Evolutionary conservation across 306 rosid genomes (phyloP), one percentile per base, ranked within the genome.

Genomic region (Macrotyloma uniflorum): DNA sequence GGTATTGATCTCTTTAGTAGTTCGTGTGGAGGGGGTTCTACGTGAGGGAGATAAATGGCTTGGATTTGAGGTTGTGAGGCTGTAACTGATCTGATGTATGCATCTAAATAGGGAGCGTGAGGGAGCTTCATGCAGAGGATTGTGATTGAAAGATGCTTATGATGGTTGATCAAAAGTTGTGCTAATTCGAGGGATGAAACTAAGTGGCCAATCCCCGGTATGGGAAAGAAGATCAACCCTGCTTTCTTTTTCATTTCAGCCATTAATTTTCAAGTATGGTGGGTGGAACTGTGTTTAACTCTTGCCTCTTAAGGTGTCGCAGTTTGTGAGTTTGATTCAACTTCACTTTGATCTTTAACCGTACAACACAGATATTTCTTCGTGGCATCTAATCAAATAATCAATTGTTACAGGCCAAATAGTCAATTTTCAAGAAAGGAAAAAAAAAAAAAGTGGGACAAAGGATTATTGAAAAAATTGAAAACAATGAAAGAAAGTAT

Each of bases 171-270:
- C 36, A 86, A 35, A 55, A 86, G 74, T 51, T 84, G 62, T 73
- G 90, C 90, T n/a, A 87, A 84, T 75, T 91, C 83, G 6, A 89
- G 80, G 19, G 87, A 24, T 4, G 93, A 79, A 18, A 68, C 76
- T 11, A 87, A 67, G 79, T 91, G 96, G 28, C 93, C 93, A 23
- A 47, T 54, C 6, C 85, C 85, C 0, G 89, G 93, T 1, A 75
- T 16, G 0, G 93, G 89, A 85, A 87, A 70, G 85, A 91, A 85
- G 69, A 89, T 80, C 13, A 89, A 68, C 33, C 86, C 70, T 70
- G 58, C 24, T 50, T 82, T 85, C 13, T 78, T 75, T 36, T 70
- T 75, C 70, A 75, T 70, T 33, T 47, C 74, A 62, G 45, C 14
- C 15, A 38, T 11, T 19, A 3, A 0, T 36, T 65, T 65, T 19